These are phyloP conservation scores for Saccharomycopsis babjevae DNA, from an alignment of 805 yeast species.

Conservation along the genomic window DNA sequence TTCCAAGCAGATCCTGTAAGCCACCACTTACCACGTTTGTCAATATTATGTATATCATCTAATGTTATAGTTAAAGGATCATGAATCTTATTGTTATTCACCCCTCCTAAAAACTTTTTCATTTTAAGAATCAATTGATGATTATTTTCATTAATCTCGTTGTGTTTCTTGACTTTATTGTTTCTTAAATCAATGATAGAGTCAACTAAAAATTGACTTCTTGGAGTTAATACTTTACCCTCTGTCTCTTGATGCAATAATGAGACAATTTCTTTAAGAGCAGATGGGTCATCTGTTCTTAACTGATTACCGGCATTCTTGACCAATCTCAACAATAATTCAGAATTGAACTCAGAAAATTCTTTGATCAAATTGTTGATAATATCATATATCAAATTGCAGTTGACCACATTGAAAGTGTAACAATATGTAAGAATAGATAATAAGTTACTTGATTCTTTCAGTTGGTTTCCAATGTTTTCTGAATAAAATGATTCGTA, in stretches of 20 bases:
- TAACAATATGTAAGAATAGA: conserved; percentile 69
- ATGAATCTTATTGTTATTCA: conserved; percentile 34
- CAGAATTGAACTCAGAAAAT: conserved; percentile 65
- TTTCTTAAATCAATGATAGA: conserved; percentile 78
- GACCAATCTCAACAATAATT: conserved; percentile 60
- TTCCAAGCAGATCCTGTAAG: conserved; percentile 97
- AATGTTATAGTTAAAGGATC: conserved; percentile 82
- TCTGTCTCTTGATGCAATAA: conserved; percentile 40
- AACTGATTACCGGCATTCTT: conserved; percentile 74
- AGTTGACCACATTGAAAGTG: conserved; percentile 64
- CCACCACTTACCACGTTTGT: conserved; percentile 97
- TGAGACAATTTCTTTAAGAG: conserved; percentile 69
- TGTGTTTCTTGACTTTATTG: conserved; percentile 53
- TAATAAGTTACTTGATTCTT: conserved; percentile 55
- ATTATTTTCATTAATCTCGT: conserved; percentile 36
- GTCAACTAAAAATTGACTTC: conserved; percentile 77
- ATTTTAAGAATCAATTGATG: conserved; percentile 42
- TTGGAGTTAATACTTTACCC: conserved; percentile 34
- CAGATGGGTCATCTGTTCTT: conserved; percentile 81
- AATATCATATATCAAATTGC: conserved; percentile 68
- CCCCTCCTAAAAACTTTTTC: conserved; percentile 51
- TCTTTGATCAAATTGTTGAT: conserved; percentile 43
- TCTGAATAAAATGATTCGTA: conserved; percentile 37
- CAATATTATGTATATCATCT: conserved; percentile 68
- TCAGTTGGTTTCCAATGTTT: conserved; percentile 26